Percentiles rank a stretch among this genome's conserved stretches.
Conservation (phyloP, 2,329 filamentous ascomycete genomes). For the Clonostachys rhizophaga region DNA sequence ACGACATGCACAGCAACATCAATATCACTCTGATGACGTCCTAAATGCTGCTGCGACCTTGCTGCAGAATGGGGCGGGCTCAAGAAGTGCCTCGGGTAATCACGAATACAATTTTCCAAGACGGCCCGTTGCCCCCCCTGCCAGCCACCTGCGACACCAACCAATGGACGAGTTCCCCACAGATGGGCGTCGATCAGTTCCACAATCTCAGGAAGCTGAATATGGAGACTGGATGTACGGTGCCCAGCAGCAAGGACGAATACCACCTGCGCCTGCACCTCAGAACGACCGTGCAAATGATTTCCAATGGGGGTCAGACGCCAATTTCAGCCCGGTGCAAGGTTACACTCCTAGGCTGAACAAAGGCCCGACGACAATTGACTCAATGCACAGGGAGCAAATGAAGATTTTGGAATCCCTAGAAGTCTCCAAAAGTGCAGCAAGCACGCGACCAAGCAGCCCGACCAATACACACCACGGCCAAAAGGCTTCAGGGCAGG, state of each 20-base stretch:
- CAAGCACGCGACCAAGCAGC: slow-evolving; percentile 55
- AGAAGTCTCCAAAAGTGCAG: slow-evolving; percentile 50
- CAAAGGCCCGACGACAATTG: slow-evolving; percentile 44
- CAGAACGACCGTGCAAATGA: slow-evolving; percentile 31
- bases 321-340: slow-evolving; percentile 52
- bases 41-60: slow-evolving; percentile 50
- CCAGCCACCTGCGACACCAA: slow-evolving; percentile 36
- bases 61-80: slow-evolving; percentile 32
- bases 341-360: slow-evolving; percentile 53
- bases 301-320: slow-evolving; percentile 65
- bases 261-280: too few relatives aligned
- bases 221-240: slow-evolving; percentile 30
- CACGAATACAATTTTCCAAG: slow-evolving; percentile 15
- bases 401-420: slow-evolving; percentile 54
- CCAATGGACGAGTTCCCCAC: slow-evolving; percentile 34
- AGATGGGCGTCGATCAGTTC: slow-evolving; percentile 19
- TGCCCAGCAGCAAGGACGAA: slow-evolving; percentile 15
- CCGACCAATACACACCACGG: slow-evolving; percentile 23
- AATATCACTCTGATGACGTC: slow-evolving; percentile 45
- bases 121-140: slow-evolving; percentile 21
- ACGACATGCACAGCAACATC: slow-evolving; percentile 10
- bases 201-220: background rate
- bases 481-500: background rate
- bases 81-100: slow-evolving; percentile 10
- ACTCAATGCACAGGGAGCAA: slow-evolving; percentile 50